These are phyloP conservation scores for Aspergillus floridensis DNA, from an alignment of 2,329 filamentous ascomycete genomes.

Conservation along the genomic window DNA sequence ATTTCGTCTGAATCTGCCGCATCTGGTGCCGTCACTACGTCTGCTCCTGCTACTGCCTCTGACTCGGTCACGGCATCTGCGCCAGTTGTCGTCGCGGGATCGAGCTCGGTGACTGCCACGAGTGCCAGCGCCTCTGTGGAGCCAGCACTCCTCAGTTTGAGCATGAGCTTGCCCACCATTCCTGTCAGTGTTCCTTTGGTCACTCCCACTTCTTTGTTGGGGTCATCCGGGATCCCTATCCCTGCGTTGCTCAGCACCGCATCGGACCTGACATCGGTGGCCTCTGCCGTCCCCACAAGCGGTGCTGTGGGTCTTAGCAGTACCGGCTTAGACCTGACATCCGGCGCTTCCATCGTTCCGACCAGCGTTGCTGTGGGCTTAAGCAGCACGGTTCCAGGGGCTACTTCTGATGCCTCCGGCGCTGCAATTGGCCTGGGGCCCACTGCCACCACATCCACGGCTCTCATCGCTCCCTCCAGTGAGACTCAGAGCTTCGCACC, in stretches of 20 bases:
- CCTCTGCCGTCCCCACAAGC: neutral
- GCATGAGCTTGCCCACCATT: slow-evolving; percentile 19
- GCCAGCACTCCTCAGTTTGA: neutral
- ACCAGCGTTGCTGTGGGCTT: neutral
- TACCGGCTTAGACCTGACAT: slow-evolving; percentile 11
- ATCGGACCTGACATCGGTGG: neutral
- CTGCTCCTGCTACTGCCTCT: neutral
- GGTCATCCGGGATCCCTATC: neutral
- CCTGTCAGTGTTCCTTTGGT: slow-evolving; percentile 28
- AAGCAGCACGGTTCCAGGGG: neutral
- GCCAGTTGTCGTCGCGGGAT: neutral
- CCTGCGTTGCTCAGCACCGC: slow-evolving; percentile 7
- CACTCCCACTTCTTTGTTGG: slow-evolving; percentile 10
- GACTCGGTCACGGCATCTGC: neutral
- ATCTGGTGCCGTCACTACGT: neutral
- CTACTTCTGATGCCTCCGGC: neutral
- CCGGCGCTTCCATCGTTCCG: slow-evolving; percentile 15
- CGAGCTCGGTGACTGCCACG: neutral
- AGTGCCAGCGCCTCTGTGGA: slow-evolving; percentile 2
- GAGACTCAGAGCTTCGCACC: neutral
- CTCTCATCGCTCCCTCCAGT: slow-evolving; percentile 1
- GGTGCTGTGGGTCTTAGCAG: neutral
- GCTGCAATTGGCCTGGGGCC: neutral
- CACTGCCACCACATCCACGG: neutral
- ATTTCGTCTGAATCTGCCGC: neutral